Conservation (phyloP, 306 rosid species). For the Acacia melanoxylon region DNA sequence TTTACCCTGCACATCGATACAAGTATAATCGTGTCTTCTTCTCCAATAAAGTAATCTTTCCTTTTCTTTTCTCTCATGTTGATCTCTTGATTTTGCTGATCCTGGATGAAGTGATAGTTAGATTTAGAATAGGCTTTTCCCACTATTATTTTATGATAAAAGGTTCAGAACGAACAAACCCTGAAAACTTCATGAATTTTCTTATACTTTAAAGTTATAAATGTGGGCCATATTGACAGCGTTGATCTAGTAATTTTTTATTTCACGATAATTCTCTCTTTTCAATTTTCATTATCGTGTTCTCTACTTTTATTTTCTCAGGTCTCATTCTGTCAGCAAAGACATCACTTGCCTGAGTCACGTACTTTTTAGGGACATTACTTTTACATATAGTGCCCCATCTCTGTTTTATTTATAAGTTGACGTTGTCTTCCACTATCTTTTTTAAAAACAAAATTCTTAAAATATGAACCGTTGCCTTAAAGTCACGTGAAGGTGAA, state of each 20-base stretch:
- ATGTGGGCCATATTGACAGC: not conserved
- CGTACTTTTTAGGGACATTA: not conserved
- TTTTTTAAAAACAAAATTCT: not conserved
- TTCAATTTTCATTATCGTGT: not conserved
- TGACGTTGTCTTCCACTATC: not conserved
- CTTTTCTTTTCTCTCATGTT: not conserved
- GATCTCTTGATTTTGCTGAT: not conserved
- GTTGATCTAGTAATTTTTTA: not conserved
- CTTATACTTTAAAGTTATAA: not conserved
- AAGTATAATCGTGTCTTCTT: constrained; percentile 69
- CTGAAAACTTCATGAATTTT: not conserved
- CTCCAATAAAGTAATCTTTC: constrained; percentile 60
- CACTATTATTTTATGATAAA: not conserved
- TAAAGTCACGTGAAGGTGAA: not conserved
- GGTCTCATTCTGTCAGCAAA: not conserved
- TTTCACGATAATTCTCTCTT: not conserved
- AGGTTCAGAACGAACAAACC: not conserved
- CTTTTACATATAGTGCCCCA: not conserved
- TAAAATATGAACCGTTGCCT: not conserved
- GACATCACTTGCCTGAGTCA: not conserved
- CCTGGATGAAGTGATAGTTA: not conserved
- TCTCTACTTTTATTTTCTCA: not conserved
- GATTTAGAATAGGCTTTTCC: not conserved
- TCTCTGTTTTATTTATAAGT: not conserved
- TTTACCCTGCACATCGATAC: constrained; percentile 80